Base-by-base conservation (phyloP, 768 basidiomycete species). In the Sutorius australiensis region DNA sequence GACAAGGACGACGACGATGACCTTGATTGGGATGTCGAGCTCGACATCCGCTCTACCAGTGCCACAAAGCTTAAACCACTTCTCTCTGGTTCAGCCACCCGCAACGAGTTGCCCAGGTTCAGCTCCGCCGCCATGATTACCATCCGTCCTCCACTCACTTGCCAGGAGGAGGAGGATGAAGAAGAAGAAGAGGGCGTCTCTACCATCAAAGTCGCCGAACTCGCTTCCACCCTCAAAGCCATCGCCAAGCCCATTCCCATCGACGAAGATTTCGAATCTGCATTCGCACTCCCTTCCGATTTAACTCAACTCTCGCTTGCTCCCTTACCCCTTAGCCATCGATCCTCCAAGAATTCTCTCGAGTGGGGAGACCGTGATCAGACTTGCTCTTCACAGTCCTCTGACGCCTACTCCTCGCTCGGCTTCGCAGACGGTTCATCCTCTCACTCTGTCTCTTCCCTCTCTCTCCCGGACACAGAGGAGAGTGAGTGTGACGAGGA, bases 321-420 rank as follows among this genome's bases (percentile, higher is more conserved):
- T 38, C 88, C 92, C 48, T 73, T 85, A 51, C 82, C 87, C 30
- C 80, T 90, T 17, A 81, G 77, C 58, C 87, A 90, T 64, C 83
- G 86, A 47, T 79, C 86, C 9, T 92, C 91, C 51, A 92, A 92
- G 73, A 82, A 81, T 46, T 91, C 90, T 1, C 76, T 92, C 27
- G 89, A 91, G 72, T 92, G 89, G 88, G 80, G 86, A 30, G 89
- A 92, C 71, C 88, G 82, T 65, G 88, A 92, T 62, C 82, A 87
- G 41, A 87, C 90, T 2, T 83, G 80, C 5, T 89, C 89, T 6
- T 89, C 89, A 13, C 87, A 89, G 63, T 92, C 89, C n/a, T 92
- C 90, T 21, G 91, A 92, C 66, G 81, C 87, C 9, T 91, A 89
- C 61, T 91, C 90, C 37, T 80, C 84, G 19, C 78, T 92, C 33